Evolutionary conservation across 2,329 filamentous ascomycete species (phyloP), one percentile per base, ranked within the genome.

Genomic region (Bretziella fagacearum): DNA sequence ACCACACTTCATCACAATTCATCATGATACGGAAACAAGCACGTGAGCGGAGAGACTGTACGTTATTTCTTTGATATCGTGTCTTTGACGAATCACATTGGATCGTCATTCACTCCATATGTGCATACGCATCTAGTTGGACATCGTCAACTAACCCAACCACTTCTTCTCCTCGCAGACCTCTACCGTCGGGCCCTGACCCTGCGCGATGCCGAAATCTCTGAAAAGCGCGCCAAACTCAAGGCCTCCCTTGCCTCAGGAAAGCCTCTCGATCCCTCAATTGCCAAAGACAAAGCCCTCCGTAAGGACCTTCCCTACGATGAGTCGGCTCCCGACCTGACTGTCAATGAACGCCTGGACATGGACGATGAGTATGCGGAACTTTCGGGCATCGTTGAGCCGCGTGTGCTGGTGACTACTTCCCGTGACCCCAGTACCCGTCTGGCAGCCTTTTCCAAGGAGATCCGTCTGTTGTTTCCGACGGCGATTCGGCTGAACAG

Each of bases 281-380:
- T 96, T 54, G 85, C 87, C 47, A 82, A 93, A 58, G 89, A 98
- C 64, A 85, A 84, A 62, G 60, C 73, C 25, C 65, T 98, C 47
- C 76, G 87, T 36, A 79, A 84, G 58, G 85, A 96, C 60, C 95
- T 82, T 65, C 86, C 87, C 59, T 98, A 89, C 60, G 91, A 98
- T 59, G 89, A 95, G 63, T 84, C 84, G 3, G 67, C 76, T 20
- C 71, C 73, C 18, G 81, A 86, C 55, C 65, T 77, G 47, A 77
- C 70, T 2, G 67, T 69, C 15, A 72, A 84, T 49, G 79, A 85
- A 49, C 71, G 80, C 59, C 63, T 85, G 15, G 80, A 84, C 47
- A 64, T 93, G 17, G 84, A 93, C 58, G 84, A 93, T 57, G 89
- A 96, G 65, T 96, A 95, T 61, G 77, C 81, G 20, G 78, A 87